These are phyloP conservation scores for Aspergillus fischeri DNA, from an alignment of 2,329 filamentous ascomycete species.

Conservation along the genomic window DNA sequence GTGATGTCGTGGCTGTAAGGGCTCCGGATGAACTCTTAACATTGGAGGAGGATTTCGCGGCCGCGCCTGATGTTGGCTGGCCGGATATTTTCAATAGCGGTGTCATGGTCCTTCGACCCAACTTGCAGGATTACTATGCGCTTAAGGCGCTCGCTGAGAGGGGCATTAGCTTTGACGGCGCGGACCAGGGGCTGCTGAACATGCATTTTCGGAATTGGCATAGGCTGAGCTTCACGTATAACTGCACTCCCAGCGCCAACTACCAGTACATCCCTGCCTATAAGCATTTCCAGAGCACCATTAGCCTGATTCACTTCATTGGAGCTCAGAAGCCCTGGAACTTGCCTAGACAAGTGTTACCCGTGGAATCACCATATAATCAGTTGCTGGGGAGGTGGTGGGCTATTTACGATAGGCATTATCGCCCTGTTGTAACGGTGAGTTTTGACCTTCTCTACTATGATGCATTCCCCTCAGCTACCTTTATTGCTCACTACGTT, in stretches of 20 bases:
- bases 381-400: constrained; percentile 89
- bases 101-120: constrained; percentile 84
- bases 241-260: constrained; percentile 91
- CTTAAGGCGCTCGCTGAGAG: constrained; percentile 77
- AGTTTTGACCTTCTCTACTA: constrained; percentile 1
- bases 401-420: constrained; percentile 88
- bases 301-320: constrained; percentile 92
- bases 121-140: constrained; percentile 82
- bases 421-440: constrained; percentile 44
- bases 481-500: neutral
- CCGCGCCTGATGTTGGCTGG: constrained; percentile 95
- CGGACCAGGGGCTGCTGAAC: constrained; percentile 92
- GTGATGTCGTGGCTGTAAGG: constrained; percentile 84
- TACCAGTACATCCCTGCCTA: constrained; percentile 98
- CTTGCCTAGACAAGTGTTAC: constrained; percentile 43
- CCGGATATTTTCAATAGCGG: constrained; percentile 98
- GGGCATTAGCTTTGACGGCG: constrained; percentile 92
- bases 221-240: constrained; percentile 90
- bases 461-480: neutral
- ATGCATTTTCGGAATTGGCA: constrained; percentile 88
- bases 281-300: constrained; percentile 82
- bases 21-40: constrained; percentile 91
- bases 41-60: constrained; percentile 56
- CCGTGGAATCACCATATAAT: constrained; percentile 55
- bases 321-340: constrained; percentile 88